A percentile compares a stretch with the other conserved stretches of the same genome.
Conservation (phyloP, 768 basidiomycete species). For the Phallus indusiatus region DNA sequence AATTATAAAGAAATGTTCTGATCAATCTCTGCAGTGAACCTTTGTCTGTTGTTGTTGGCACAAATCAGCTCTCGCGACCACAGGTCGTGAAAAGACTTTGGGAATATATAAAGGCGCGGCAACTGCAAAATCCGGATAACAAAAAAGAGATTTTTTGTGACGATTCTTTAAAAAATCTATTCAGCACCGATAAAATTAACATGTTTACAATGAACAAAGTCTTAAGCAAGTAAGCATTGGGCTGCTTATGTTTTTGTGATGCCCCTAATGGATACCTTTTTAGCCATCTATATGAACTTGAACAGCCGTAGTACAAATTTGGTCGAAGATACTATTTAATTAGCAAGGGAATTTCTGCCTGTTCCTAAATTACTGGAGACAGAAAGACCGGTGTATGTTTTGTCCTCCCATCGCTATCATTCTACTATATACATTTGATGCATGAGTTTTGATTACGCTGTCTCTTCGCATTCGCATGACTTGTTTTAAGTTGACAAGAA, state of each 20-base stretch:
- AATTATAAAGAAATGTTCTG: background rate
- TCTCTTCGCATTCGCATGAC: too few species aligned
- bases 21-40: constrained; percentile 42
- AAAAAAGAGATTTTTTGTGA: constrained; percentile 84
- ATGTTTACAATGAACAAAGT: constrained; percentile 97
- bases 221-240: constrained; percentile 53
- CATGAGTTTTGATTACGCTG: too few species aligned
- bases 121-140: constrained; percentile 78
- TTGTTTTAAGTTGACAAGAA: too few species aligned
- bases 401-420: too few species aligned
- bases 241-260: background rate
- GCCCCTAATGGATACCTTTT: background rate
- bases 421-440: too few species aligned
- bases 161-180: constrained; percentile 57
- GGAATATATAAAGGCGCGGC: constrained; percentile 76
- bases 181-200: constrained; percentile 65
- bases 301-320: background rate
- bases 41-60: constrained; percentile 58
- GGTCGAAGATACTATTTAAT: background rate
- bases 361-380: background rate
- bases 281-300: constrained; percentile 9
- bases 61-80: constrained; percentile 67
- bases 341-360: background rate
- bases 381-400: too few species aligned
- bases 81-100: constrained; percentile 88